phyloP scores from a whole-genome alignment of 1,284 basidiomycete genomes.

The Sporisorium sorghi region DNA sequence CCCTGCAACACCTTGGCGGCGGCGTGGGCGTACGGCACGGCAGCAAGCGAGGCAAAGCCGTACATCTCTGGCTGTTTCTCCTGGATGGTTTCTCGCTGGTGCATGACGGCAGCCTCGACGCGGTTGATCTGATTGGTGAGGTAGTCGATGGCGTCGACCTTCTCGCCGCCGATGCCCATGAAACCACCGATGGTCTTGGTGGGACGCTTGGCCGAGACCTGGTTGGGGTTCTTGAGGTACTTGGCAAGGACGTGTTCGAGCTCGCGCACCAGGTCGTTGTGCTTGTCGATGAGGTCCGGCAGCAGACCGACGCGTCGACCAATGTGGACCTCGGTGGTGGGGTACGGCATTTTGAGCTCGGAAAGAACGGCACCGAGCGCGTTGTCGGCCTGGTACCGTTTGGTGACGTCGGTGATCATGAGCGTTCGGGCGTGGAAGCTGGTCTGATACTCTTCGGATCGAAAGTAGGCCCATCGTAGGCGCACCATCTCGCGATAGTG shows the following conservation, averaged over 20 bases:
- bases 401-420: slow-evolving; percentile 76
- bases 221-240: slow-evolving; percentile 81
- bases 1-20: slow-evolving; percentile 55
- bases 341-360: slow-evolving; percentile 76
- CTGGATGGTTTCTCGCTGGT: slow-evolving; percentile 58
- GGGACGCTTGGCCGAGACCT: slow-evolving; percentile 80
- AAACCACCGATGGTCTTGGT: slow-evolving; percentile 79
- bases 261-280: slow-evolving; percentile 85
- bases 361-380: slow-evolving; percentile 78
- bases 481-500: slow-evolving; percentile 64
- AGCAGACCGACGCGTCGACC: slow-evolving; percentile 80
- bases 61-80: slow-evolving; percentile 62
- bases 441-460: slow-evolving; percentile 64
- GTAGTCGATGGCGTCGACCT: slow-evolving; percentile 70
- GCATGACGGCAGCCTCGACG: slow-evolving; percentile 71
- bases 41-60: slow-evolving; percentile 66
- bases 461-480: slow-evolving; percentile 64
- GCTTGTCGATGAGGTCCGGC: slow-evolving; percentile 82
- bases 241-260: slow-evolving; percentile 84
- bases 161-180: slow-evolving; percentile 79
- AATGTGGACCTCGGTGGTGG: slow-evolving; percentile 84
- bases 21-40: slow-evolving; percentile 64
- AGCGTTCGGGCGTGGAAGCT: slow-evolving; percentile 76
- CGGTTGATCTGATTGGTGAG: slow-evolving; percentile 61
- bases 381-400: slow-evolving; percentile 76